These are phyloP conservation scores for Gliomastix tumulicola DNA, from an alignment of 2,329 filamentous ascomycete species.

Conservation along the genomic window DNA sequence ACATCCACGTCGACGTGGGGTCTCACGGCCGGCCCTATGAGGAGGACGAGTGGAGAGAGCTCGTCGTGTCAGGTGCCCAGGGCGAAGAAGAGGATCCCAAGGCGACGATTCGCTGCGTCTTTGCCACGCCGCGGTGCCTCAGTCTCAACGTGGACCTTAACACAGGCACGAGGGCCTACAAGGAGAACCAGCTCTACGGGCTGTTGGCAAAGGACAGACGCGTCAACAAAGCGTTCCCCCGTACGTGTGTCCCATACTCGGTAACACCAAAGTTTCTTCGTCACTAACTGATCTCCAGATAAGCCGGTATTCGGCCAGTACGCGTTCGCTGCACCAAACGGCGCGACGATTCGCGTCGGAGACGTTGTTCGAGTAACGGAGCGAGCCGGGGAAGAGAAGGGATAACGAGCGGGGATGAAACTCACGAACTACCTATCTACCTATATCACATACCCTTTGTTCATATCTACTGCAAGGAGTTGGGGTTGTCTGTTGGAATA, in stretches of 20 bases:
- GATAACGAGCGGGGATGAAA: too few relatives aligned
- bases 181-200: constrained; percentile 9
- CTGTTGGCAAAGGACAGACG: constrained; percentile 10
- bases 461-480: too few relatives aligned
- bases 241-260: too few relatives aligned
- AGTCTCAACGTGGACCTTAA: constrained; percentile 9
- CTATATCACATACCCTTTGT: too few relatives aligned
- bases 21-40: constrained; percentile 5
- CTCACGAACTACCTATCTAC: too few relatives aligned
- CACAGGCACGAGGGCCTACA: constrained; percentile 5
- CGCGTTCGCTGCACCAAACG: constrained; percentile 9
- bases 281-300: constrained; percentile 3
- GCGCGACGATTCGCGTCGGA: constrained; percentile 7
- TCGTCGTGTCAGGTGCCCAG: too few relatives aligned
- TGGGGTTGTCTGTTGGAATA: too few relatives aligned
- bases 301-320: constrained; percentile 12
- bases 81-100: constrained; percentile 2
- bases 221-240: constrained; percentile 9
- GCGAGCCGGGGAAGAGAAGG: too few relatives aligned
- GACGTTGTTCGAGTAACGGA: constrained; percentile 16
- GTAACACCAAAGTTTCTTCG: neutral
- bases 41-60: constrained; percentile 9
- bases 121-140: constrained; percentile 9
- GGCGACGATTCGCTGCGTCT: constrained; percentile 10
- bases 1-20: constrained; percentile 10